Evolutionary conservation across 2,329 filamentous ascomycete genomes (phyloP).

Genomic region (Aspergillus fijiensis): DNA sequence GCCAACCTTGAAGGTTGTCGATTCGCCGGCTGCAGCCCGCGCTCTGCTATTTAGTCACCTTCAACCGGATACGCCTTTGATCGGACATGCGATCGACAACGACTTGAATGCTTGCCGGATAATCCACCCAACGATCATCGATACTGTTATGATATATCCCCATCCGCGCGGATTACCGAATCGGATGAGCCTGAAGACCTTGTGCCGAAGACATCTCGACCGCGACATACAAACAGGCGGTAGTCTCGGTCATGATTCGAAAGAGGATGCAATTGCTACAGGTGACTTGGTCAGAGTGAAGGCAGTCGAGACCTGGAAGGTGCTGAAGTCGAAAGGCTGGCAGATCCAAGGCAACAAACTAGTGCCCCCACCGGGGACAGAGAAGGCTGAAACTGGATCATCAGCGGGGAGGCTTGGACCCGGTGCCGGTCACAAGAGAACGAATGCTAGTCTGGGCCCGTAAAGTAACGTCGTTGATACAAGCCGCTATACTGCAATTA

Average conservation of each 20-base stretch:
- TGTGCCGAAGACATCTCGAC: conserved; percentile 69
- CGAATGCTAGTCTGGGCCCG: conserved; percentile 6
- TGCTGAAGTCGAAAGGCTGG: conserved; percentile 68
- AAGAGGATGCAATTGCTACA: conserved; percentile 85
- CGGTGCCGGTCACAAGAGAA: conserved; percentile 30
- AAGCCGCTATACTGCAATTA: conserved; percentile 20
- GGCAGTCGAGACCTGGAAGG: conserved; percentile 68
- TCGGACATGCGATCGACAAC: conserved; percentile 94
- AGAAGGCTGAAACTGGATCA: conserved; percentile 7
- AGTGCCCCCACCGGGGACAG: conserved; percentile 30
- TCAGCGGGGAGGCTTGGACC: conserved; percentile 17
- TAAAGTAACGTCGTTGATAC: background rate
- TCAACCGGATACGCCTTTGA: conserved; percentile 73
- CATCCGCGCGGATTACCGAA: conserved; percentile 74
- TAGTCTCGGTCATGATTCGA: conserved; percentile 76
- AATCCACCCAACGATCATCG: conserved; percentile 79
- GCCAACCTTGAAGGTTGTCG: conserved; percentile 67
- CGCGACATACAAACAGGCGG: conserved; percentile 75
- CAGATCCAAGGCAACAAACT: conserved; percentile 51
- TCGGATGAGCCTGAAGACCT: conserved; percentile 72
- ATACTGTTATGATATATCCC: conserved; percentile 82
- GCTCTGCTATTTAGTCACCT: conserved; percentile 74
- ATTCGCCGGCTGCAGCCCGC: conserved; percentile 72
- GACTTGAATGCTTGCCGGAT: conserved; percentile 84
- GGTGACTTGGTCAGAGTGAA: conserved; percentile 78